Conservation (phyloP, 768 basidiomycete species). For the Agaricus sinodeliciosus region DNA sequence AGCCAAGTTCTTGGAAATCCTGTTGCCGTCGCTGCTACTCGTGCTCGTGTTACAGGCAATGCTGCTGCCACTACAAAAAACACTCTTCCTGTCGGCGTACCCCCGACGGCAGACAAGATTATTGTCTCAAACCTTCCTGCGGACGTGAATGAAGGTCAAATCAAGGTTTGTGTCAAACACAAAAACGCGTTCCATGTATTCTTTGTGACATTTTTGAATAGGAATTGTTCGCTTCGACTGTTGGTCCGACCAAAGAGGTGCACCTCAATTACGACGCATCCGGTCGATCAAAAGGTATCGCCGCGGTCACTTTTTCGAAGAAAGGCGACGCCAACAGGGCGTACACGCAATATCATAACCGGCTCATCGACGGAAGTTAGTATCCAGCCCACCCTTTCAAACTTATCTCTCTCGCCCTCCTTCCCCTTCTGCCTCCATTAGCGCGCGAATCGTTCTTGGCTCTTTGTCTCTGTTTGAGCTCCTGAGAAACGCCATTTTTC, state of each 20-base stretch:
- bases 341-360: slow-evolving; percentile 91
- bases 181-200: not conserved
- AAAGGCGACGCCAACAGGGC: slow-evolving; percentile 91
- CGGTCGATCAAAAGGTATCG: slow-evolving; percentile 89
- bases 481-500: not conserved
- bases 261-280: slow-evolving; percentile 77
- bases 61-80: slow-evolving; percentile 37
- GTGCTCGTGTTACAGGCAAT: slow-evolving; percentile 28
- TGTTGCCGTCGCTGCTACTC: slow-evolving; percentile 38
- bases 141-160: slow-evolving; percentile 90
- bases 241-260: slow-evolving; percentile 81
- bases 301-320: slow-evolving; percentile 77
- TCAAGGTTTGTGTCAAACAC: slow-evolving; percentile 61
- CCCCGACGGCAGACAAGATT: slow-evolving; percentile 68
- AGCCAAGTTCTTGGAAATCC: slow-evolving; percentile 55
- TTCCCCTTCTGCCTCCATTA: slow-evolving; percentile 13
- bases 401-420: slow-evolving; percentile 23
- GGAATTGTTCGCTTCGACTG: slow-evolving; percentile 91
- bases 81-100: slow-evolving; percentile 31
- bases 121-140: slow-evolving; percentile 90
- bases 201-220: slow-evolving; percentile 23
- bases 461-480: slow-evolving; percentile 34
- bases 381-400: slow-evolving; percentile 57
- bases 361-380: slow-evolving; percentile 99
- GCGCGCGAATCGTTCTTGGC: slow-evolving; percentile 31